Conservation (phyloP, 108 stramenopile genomes). For the Cyclostephanos tholiformis region DNA sequence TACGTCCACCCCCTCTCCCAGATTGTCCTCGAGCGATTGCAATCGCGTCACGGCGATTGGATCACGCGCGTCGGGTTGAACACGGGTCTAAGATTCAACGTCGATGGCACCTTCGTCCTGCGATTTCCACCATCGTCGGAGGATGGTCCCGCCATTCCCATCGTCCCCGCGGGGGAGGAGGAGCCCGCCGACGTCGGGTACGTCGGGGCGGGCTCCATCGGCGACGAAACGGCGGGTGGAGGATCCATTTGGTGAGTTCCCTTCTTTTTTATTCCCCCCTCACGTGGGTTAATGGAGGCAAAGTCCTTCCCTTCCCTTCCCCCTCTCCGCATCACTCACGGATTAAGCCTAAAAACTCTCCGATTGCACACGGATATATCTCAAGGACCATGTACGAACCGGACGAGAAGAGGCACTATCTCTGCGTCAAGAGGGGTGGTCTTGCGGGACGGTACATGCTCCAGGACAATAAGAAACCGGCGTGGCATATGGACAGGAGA, state of each 20-base stretch:
- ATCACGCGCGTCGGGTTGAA: constrained; percentile 57
- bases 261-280: background rate
- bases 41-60: constrained; percentile 60
- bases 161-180: constrained; percentile 11
- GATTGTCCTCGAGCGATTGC: constrained; percentile 77
- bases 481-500: constrained; percentile 63
- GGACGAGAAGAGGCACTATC: constrained; percentile 75
- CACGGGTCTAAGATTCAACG: constrained; percentile 54
- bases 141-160: background rate
- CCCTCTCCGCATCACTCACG: background rate
- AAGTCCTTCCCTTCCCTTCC: background rate
- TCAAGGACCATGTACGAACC: constrained; percentile 75
- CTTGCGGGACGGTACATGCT: constrained; percentile 65
- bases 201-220: background rate
- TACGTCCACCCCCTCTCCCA: constrained; percentile 85
- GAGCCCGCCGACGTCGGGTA: background rate
- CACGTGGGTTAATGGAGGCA: background rate
- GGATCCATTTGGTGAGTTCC: constrained; percentile 44
- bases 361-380: no score
- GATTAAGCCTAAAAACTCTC: background rate
- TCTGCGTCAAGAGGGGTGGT: constrained; percentile 51
- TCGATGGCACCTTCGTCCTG: constrained; percentile 75
- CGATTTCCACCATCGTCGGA: constrained; percentile 36
- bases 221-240: background rate
- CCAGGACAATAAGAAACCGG: constrained; percentile 76